phyloP scores from a whole-genome alignment of 495 filamentous ascomycete genomes.

The Hypoxylon perforatum region DNA sequence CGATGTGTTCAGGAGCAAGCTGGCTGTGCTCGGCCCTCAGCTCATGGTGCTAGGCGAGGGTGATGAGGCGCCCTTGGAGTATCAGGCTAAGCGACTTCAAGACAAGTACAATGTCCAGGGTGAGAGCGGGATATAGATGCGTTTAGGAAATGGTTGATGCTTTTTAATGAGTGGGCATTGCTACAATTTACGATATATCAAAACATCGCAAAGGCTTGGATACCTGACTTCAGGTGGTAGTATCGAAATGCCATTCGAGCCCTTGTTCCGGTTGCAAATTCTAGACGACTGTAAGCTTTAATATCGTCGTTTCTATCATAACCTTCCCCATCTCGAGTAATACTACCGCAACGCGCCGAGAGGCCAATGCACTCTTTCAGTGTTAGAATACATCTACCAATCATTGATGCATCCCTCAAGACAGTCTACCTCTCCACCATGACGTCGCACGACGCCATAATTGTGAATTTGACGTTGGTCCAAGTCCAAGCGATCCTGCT shows the following conservation, averaged over 20 bases:
- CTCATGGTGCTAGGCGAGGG: neutral
- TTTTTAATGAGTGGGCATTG: neutral
- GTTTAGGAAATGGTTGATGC: neutral
- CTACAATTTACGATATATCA: neutral
- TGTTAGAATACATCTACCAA: neutral
- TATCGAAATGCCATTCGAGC: neutral
- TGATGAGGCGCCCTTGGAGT: neutral
- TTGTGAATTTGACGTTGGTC: neutral
- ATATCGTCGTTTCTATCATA: neutral
- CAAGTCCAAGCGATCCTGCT: neutral
- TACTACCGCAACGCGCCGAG: neutral
- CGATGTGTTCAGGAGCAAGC: constrained; percentile 69
- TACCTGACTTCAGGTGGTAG: neutral
- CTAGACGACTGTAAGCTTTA: neutral
- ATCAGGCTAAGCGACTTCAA: neutral
- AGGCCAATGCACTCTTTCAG: neutral
- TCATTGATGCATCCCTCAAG: neutral
- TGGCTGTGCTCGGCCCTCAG: constrained; percentile 38
- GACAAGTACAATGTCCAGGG: neutral
- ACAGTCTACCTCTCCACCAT: neutral
- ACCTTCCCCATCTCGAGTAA: neutral
- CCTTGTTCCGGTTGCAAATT: neutral
- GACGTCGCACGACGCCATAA: neutral
- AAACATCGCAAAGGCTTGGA: neutral
- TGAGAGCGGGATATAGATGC: neutral